phyloP scores from a whole-genome alignment of 352 stramenopile genomes.

The Phytophthora kernoviae region DNA sequence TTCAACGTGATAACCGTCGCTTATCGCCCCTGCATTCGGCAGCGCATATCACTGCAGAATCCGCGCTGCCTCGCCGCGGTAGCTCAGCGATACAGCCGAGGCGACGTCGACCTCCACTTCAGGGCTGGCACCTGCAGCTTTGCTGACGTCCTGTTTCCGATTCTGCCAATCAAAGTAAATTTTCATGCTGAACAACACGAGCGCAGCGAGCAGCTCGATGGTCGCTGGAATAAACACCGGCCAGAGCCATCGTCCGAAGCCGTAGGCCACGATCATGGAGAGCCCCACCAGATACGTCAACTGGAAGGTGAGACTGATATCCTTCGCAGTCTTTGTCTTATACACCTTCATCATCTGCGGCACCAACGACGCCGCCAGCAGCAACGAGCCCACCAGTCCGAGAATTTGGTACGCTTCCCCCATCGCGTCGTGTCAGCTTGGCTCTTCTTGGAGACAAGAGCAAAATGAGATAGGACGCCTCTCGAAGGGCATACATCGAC shows the following conservation, averaged over 20 bases:
- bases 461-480: background rate
- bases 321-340: conserved; percentile 56
- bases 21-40: too few relatives aligned
- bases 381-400: conserved; percentile 49
- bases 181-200: conserved; percentile 54
- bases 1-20: too few relatives aligned
- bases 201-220: conserved; percentile 40
- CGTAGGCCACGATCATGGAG: conserved; percentile 47
- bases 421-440: conserved; percentile 5
- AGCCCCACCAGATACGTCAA: conserved; percentile 48
- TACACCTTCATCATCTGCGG: conserved; percentile 57
- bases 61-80: conserved; percentile 9
- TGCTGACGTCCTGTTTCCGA: conserved; percentile 16
- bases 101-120: conserved; percentile 26
- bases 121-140: conserved; percentile 20
- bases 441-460: background rate
- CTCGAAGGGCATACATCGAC: conserved; percentile 21
- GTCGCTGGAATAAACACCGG: conserved; percentile 60
- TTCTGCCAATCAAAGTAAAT: conserved; percentile 41
- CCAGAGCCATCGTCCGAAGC: conserved; percentile 51
- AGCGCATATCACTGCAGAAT: conserved; percentile 13
- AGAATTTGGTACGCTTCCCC: conserved; percentile 45
- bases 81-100: conserved; percentile 13
- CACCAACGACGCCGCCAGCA: conserved; percentile 47
- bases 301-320: conserved; percentile 55